Evolutionary conservation across 192 early-diverging fungal genomes (phyloP).

Genomic region (Linnemannia hyalina): DNA sequence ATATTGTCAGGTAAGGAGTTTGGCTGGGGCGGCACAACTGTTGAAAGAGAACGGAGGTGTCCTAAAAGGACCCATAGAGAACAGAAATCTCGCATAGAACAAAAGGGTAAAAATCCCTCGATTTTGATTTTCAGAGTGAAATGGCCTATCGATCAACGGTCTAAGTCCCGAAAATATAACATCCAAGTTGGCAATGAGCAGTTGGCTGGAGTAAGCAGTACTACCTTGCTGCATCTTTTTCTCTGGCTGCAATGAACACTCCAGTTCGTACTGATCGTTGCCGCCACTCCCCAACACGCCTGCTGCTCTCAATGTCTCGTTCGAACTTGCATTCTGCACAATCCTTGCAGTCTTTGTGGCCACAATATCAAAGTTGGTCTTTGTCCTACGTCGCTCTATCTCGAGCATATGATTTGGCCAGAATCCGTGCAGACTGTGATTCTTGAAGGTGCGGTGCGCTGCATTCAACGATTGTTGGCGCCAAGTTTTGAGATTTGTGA

Average conservation of each 20-base stretch:
- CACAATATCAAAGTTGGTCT: constrained; percentile 9
- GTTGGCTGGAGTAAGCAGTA: not conserved
- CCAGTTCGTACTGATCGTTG: not conserved
- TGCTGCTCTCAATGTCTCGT: constrained; percentile 18
- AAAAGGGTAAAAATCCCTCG: not conserved
- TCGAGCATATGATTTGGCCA: constrained; percentile 13
- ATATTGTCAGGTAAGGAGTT: constrained; percentile 29
- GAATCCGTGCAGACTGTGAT: constrained; percentile 9
- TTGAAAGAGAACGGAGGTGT: not conserved
- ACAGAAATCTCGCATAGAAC: constrained; percentile 23
- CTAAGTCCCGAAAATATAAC: not conserved
- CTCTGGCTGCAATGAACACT: not conserved
- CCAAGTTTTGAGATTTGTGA: constrained; percentile 4
- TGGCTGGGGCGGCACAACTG: constrained; percentile 23
- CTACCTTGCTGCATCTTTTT: not conserved
- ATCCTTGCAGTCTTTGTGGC: constrained; percentile 17
- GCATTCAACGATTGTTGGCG: constrained; percentile 14
- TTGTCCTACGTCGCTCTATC: constrained; percentile 9
- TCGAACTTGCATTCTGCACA: constrained; percentile 8
- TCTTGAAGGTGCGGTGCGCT: constrained; percentile 14
- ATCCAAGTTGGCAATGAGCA: not conserved
- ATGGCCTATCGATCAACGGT: too few species aligned
- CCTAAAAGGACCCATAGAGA: constrained; percentile 20
- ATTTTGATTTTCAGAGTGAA: constrained; percentile 27
- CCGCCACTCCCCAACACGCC: not conserved